Percentiles rank a stretch among this genome's conserved stretches.
phyloP scores from a whole-genome alignment of 148 eudicot genomes.

The Cornus florida region DNA sequence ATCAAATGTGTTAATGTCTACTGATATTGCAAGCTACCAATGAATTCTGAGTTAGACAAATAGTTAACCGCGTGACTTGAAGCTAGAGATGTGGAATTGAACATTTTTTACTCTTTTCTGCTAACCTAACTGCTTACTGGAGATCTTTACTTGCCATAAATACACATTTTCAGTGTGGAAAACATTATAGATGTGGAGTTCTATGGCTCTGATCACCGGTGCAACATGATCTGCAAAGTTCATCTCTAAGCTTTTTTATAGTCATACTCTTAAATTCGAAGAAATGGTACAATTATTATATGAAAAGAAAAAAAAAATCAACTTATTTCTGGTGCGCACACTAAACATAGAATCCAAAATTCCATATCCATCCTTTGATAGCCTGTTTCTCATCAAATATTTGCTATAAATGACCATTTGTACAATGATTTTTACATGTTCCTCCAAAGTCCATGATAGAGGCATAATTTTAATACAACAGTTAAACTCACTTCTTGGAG shows the following conservation, averaged over 20 bases:
- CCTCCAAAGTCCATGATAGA: not conserved
- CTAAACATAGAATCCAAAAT: slow-evolving; percentile 10
- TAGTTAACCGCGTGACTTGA: not conserved
- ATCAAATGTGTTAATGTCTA: not conserved
- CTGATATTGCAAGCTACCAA: not conserved
- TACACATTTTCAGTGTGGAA: no score
- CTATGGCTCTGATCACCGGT: no score
- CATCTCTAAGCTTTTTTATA: not conserved
- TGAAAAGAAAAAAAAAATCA: no score
- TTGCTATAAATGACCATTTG: slow-evolving; percentile 34
- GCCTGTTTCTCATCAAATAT: slow-evolving; percentile 21
- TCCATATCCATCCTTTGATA: not conserved
- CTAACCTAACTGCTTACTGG: no score
- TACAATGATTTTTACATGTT: slow-evolving; percentile 35
- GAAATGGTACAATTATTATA: no score
- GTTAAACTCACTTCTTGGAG: slow-evolving; percentile 58
- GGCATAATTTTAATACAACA: no score
- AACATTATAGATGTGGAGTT: no score
- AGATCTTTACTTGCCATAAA: not conserved
- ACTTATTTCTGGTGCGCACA: not conserved
- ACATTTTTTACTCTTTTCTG: no score
- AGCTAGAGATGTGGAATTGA: not conserved
- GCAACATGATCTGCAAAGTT: not conserved
- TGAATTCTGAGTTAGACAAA: not conserved
- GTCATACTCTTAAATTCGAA: no score